Conservation (phyloP, 306 rosid species). For the Citrullus mucosospermus region DNA sequence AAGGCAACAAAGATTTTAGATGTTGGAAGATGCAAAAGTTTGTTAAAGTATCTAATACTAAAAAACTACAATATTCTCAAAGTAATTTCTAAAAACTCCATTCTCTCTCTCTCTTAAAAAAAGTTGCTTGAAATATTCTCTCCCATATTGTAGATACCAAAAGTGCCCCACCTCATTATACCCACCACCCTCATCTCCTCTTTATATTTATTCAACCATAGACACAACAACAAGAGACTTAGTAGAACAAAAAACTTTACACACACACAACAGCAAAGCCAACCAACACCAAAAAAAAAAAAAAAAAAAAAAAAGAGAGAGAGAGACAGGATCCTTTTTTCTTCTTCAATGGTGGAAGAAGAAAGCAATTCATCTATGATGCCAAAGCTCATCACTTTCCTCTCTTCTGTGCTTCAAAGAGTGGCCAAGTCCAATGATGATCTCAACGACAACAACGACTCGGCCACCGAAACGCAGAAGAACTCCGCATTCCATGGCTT, state of each 20-base stretch:
- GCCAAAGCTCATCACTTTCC: slow-evolving; percentile 58
- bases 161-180: neutral
- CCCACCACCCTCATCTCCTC: neutral
- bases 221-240: neutral
- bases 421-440: slow-evolving; percentile 79
- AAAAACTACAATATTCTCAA: neutral
- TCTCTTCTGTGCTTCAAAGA: slow-evolving; percentile 68
- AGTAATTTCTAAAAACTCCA: neutral
- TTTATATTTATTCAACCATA: neutral
- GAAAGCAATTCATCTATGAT: slow-evolving; percentile 46
- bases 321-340: neutral
- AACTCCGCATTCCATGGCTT: slow-evolving; percentile 77
- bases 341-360: slow-evolving; percentile 58
- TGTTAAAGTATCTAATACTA: neutral
- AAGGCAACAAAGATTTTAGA: neutral
- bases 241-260: neutral
- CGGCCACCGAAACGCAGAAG: slow-evolving; percentile 32
- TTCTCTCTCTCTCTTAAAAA: neutral
- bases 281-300: neutral
- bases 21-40: neutral
- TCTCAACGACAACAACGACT: slow-evolving; percentile 6
- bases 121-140: neutral
- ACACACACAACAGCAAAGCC: neutral
- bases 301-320: neutral
- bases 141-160: neutral